Evolutionary conservation across 2,329 filamentous ascomycete species (phyloP), one percentile per base, ranked within the genome.

Genomic region (Ophiostoma sp.): DNA sequence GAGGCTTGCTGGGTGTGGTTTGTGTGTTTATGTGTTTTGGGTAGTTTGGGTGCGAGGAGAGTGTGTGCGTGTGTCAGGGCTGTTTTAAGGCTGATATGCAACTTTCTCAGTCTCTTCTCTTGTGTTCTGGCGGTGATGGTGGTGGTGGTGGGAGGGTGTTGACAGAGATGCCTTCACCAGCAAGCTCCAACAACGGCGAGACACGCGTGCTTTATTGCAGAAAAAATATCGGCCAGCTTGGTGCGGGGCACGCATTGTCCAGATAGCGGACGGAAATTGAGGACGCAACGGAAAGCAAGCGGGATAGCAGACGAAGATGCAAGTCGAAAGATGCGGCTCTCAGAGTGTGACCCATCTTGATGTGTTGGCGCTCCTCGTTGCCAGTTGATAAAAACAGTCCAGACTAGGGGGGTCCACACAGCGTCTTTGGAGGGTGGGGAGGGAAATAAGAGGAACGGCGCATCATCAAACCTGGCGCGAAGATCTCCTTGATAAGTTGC

Each of bases 341-440:
- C 86, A 87, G 83, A 87, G 87, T 89, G 88, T 88, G 88, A 89
- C 88, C 88, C 77, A 89, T 89, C 84, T 86, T 93, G 93, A 94
- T 97, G 94, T 92, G 93, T 87, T 97, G 94, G 93, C 93, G 91
- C 86, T 87, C 87, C 91, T 48, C 87, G 87, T 90, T 88, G 88
- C 93, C 93, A 95, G 91, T 95, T 90, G 87, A 90, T 89, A 85
- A 86, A 86, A 87, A 83, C 84, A 74, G 85, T 85, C 86, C 85
- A 87, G 84, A 87, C 87, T 88, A 89, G 84, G 79, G 83, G 85
- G 86, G 87, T 89, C 88, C 88, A 90, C 88, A 82, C 82, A 83
- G 84, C 84, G 86, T 83, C 85, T 84, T 82, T 81, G 82, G 81
- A 78, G 75, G 79, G 77, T 74, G 73, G 74, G 73, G 74, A 72